Percentiles rank a stretch among this genome's conserved stretches.
These are phyloP conservation scores for Periglandula ipomoeae DNA, from an alignment of 2,329 filamentous ascomycete genomes.

Conservation along the genomic window DNA sequence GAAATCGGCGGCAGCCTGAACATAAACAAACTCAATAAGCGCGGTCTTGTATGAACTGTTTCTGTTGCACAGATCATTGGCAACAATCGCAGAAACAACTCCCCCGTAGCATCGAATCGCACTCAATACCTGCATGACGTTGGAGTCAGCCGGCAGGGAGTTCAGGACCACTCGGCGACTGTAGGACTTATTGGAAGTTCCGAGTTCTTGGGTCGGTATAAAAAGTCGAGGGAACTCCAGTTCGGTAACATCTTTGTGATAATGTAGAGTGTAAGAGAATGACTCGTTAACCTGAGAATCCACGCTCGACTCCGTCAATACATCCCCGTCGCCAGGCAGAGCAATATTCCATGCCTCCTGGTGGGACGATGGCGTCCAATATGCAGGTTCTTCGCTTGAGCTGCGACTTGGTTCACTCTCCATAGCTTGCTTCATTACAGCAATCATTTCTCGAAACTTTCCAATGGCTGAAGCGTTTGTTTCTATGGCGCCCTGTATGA, in stretches of 20 bases:
- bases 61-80: neutral
- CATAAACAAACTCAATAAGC: constrained; percentile 14
- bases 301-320: neutral
- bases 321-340: neutral
- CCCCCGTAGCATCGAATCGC: constrained; percentile 12
- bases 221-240: constrained; percentile 3
- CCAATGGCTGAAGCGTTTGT: neutral
- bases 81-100: constrained; percentile 6
- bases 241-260: constrained; percentile 6
- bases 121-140: constrained; percentile 11
- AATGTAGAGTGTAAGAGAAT: neutral
- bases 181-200: neutral
- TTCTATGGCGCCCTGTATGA: neutral
- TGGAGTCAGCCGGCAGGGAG: constrained; percentile 12
- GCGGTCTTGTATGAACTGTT: constrained; percentile 2
- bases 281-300: neutral
- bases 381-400: neutral
- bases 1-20: neutral
- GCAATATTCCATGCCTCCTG: neutral
- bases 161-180: constrained; percentile 16
- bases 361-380: neutral
- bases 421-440: neutral
- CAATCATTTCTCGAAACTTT: neutral
- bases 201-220: neutral
- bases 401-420: neutral